phyloP scores from a whole-genome alignment of 768 basidiomycete genomes.

The Harrya chromipes region DNA sequence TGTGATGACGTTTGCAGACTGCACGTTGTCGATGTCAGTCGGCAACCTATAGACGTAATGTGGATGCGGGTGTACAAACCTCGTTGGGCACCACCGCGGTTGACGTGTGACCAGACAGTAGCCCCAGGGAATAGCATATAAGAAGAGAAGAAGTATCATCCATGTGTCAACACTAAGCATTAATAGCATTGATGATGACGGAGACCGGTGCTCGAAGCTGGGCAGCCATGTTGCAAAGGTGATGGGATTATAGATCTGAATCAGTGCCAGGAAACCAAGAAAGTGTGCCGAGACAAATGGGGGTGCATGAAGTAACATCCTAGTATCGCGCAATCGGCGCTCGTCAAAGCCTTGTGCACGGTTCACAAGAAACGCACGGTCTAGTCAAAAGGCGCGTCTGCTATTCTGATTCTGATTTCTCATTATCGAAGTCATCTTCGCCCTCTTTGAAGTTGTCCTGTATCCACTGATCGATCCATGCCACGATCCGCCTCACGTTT shows the following conservation, averaged over 20 bases:
- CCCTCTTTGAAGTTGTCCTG: constrained; percentile 19
- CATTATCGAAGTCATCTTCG: neutral
- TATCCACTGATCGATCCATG: constrained; percentile 84
- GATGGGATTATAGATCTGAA: no score
- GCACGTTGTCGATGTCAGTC: constrained; percentile 1
- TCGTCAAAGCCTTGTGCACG: neutral
- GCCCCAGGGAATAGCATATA: neutral
- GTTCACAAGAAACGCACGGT: neutral
- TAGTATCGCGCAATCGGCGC: neutral
- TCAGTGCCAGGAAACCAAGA: neutral
- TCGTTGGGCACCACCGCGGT: neutral
- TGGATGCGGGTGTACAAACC: constrained; percentile 13
- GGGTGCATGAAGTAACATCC: neutral
- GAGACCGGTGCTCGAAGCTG: no score
- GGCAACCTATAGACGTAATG: no score
- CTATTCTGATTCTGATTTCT: neutral
- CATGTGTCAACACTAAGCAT: neutral
- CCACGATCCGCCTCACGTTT: constrained; percentile 83
- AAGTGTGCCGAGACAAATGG: neutral
- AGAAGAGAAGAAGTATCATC: neutral
- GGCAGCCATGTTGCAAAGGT: no score
- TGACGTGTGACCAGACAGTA: neutral
- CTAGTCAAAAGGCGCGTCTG: neutral
- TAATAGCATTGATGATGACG: no score
- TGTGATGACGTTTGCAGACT: neutral